phyloP scores from a whole-genome alignment of 495 filamentous ascomycete species.

The Glarea lozoyensis region DNA sequence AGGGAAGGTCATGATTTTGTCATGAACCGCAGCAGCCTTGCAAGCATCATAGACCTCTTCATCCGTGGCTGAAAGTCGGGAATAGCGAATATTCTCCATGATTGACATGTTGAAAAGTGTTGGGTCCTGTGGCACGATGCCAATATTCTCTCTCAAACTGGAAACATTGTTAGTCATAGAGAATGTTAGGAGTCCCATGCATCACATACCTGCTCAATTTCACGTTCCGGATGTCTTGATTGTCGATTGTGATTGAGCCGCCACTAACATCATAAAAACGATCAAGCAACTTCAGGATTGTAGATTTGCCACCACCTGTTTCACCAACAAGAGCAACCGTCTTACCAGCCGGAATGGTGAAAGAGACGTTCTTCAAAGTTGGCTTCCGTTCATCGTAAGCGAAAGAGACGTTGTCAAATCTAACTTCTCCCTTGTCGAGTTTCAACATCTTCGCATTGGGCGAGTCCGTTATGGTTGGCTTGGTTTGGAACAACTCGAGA shows the following conservation, averaged over 20 bases:
- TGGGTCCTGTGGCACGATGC: conserved; percentile 64
- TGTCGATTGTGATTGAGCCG: conserved; percentile 64
- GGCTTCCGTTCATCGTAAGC: conserved; percentile 62
- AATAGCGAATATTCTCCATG: conserved; percentile 67
- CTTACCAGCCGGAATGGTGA: conserved; percentile 48
- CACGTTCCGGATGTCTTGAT: conserved; percentile 61
- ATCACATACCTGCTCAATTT: conserved; percentile 42
- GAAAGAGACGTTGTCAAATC: conserved; percentile 58
- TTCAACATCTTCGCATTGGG: conserved; percentile 45
- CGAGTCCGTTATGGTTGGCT: conserved; percentile 51
- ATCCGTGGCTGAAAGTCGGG: conserved; percentile 48
- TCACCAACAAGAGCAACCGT: conserved; percentile 71
- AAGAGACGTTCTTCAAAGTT: conserved; percentile 56
- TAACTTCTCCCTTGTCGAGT: conserved; percentile 49
- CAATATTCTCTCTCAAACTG: conserved; percentile 58
- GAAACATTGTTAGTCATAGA: conserved; percentile 10
- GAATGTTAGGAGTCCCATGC: not conserved
- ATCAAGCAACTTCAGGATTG: conserved; percentile 61
- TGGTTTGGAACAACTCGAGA: conserved; percentile 59
- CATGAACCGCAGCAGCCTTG: conserved; percentile 58
- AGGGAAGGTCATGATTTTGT: conserved; percentile 57
- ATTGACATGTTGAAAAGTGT: conserved; percentile 65
- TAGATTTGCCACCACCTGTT: conserved; percentile 70
- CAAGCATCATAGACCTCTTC: conserved; percentile 63
- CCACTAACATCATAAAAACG: conserved; percentile 60